Conservation (phyloP, 1,139 yeast genomes). For the Saccharomycopsis hybrid region DNA sequence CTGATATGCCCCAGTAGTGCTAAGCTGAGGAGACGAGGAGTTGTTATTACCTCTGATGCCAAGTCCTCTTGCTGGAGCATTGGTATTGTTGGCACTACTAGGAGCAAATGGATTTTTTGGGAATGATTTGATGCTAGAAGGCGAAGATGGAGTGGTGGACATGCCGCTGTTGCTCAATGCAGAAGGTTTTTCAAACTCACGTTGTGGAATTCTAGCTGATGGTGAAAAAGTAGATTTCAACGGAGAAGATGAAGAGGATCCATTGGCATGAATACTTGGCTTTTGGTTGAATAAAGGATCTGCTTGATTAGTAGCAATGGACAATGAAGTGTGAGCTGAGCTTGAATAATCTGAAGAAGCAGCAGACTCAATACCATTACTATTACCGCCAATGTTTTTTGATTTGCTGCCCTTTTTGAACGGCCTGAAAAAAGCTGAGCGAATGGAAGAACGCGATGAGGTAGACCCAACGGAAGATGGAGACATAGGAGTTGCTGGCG, state of each 20-base stretch:
- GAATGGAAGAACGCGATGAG: slow-evolving; percentile 11
- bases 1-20: no score
- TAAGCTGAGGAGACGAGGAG: background rate
- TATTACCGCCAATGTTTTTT: background rate
- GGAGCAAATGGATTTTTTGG: background rate
- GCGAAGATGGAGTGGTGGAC: background rate
- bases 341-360: background rate
- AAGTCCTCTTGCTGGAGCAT: no score
- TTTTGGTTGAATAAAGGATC: no score
- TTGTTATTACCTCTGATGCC: background rate
- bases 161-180: background rate
- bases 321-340: slow-evolving; percentile 11
- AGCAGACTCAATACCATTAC: background rate
- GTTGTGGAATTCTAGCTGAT: background rate
- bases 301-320: no score
- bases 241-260: no score
- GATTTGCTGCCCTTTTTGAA: slow-evolving; percentile 10
- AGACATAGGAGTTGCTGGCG: slow-evolving; percentile 8
- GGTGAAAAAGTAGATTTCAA: slow-evolving; percentile 1
- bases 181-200: slow-evolving; percentile 1
- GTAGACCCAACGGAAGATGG: background rate
- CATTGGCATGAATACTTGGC: no score
- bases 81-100: slow-evolving; percentile 2
- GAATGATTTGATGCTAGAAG: slow-evolving; percentile 1
- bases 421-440: slow-evolving; percentile 17